Evolutionary conservation across 305 asterid genomes (phyloP).

Genomic region (Fraxinus platypoda): DNA sequence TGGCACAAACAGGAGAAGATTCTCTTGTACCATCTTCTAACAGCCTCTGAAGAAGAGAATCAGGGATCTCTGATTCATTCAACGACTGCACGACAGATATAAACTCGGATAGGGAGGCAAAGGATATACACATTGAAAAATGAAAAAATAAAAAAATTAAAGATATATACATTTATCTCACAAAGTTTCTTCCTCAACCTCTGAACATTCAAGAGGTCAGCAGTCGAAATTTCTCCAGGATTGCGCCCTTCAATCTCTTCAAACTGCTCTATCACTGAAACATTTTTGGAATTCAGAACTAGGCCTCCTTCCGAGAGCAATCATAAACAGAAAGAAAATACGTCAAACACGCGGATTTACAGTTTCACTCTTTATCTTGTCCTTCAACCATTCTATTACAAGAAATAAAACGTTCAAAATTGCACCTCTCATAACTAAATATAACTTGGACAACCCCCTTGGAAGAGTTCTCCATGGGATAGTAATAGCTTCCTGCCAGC

Average conservation of each 20-base stretch:
- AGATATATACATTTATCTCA: constrained; percentile 50
- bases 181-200: constrained; percentile 71
- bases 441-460: constrained; percentile 71
- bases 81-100: constrained; percentile 42
- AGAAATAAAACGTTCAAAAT: neutral
- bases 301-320: neutral
- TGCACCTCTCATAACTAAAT: constrained; percentile 82
- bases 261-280: constrained; percentile 77
- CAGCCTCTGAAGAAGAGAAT: constrained; percentile 70
- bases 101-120: constrained; percentile 14
- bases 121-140: neutral
- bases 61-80: constrained; percentile 70
- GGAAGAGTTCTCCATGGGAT: constrained; percentile 89
- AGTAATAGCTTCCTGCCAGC: constrained; percentile 72
- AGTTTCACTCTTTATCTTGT: neutral
- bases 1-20: constrained; percentile 91
- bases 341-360: neutral
- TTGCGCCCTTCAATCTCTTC: constrained; percentile 70
- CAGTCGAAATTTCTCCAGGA: constrained; percentile 67
- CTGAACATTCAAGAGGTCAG: constrained; percentile 61
- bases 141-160: neutral
- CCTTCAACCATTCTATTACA: neutral
- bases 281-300: neutral
- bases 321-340: neutral
- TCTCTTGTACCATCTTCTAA: constrained; percentile 55